Evolutionary conservation across 768 basidiomycete genomes (phyloP).

Genomic region (Arthromyces matolae): DNA sequence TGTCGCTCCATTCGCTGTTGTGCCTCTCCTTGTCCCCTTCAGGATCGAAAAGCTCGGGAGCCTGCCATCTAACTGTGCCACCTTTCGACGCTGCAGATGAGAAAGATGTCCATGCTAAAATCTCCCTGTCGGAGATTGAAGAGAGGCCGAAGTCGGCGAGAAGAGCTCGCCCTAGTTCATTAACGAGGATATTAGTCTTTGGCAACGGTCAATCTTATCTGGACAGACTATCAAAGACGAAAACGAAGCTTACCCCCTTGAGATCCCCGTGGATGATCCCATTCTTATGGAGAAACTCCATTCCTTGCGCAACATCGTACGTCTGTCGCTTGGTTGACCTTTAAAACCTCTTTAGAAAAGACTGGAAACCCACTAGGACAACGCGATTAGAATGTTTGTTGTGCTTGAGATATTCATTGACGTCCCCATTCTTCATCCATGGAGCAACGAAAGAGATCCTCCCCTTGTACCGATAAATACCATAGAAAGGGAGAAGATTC

Average conservation of each 20-base stretch:
- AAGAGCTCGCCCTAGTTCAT: constrained; percentile 14
- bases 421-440: constrained; percentile 3
- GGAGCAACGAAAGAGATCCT: not conserved
- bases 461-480: not conserved
- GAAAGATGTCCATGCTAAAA: constrained; percentile 11
- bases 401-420: not conserved
- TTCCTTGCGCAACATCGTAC: constrained; percentile 26
- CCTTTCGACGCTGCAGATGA: constrained; percentile 5
- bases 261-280: constrained; percentile 42
- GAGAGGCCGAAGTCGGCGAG: constrained; percentile 24
- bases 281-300: constrained; percentile 29
- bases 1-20: constrained; percentile 13
- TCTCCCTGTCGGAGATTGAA: constrained; percentile 9
- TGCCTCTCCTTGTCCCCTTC: not conserved
- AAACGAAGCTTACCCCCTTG: constrained; percentile 30
- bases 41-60: constrained; percentile 17
- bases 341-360: not conserved
- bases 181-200: constrained; percentile 22
- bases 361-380: not conserved
- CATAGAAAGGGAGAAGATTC: not conserved
- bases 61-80: constrained; percentile 16
- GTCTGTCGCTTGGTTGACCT: constrained; percentile 12
- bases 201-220: not conserved
- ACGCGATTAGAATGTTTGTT: not conserved
- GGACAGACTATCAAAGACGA: not conserved